Conservation (phyloP, 1,139 yeast species). For the Kurtzmaniella quercitrusa region DNA sequence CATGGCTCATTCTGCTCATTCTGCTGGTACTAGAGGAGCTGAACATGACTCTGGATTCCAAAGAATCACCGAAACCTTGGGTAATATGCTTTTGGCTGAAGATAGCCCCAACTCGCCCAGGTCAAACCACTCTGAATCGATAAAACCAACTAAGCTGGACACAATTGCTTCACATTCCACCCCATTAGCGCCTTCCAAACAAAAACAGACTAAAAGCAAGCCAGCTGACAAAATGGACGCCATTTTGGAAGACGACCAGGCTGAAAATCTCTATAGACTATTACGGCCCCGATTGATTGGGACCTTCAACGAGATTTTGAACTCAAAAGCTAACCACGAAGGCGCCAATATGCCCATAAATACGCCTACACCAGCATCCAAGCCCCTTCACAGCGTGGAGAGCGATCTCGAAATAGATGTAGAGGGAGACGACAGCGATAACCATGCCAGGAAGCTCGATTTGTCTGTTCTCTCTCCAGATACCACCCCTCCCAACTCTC, state of each 20-base stretch:
- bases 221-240: not conserved
- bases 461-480: conserved; percentile 5
- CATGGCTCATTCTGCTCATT: not conserved
- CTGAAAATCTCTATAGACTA: conserved; percentile 5
- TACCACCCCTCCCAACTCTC: conserved; percentile 25
- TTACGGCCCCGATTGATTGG: conserved; percentile 7
- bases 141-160: conserved; percentile 2
- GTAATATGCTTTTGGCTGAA: conserved; percentile 1
- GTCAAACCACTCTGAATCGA: not conserved
- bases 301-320: conserved; percentile 2
- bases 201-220: not conserved
- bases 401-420: not conserved
- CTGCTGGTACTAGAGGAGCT: not conserved
- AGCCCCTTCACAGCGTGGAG: not conserved
- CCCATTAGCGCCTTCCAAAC: conserved; percentile 17
- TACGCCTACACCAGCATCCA: not conserved
- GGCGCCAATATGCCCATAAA: not conserved
- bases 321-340: not conserved
- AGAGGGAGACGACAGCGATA: not conserved
- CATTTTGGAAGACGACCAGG: conserved; percentile 1
- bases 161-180: conserved; percentile 28
- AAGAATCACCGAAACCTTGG: not conserved
- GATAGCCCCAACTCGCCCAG: conserved; percentile 2
- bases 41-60: not conserved
- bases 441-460: not conserved